Base-by-base conservation (phyloP, 176 grass and related monocot species). In the Cenchrus fungigraminus region DNA sequence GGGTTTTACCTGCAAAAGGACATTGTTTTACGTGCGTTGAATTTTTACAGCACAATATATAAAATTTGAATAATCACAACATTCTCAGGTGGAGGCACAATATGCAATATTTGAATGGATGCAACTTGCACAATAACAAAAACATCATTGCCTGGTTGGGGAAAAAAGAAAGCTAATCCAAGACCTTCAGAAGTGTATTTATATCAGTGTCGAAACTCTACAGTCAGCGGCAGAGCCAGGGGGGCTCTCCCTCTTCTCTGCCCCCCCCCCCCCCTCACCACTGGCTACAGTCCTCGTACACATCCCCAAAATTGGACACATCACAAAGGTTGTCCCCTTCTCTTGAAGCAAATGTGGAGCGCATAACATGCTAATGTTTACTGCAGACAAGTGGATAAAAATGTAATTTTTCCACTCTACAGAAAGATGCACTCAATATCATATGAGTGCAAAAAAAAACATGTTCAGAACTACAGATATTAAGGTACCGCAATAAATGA, bases 1-100 rank as follows among this genome's bases (percentile, higher is more conserved):
- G 10, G 14, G 53, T 31, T 40, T 72, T 3, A 59, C 66, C 80
- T 19, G 42, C 53, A 68, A 78, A 85, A 56, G 34, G 2, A 68
- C 22, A 19, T 77, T 58, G 13, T 22, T 66, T 29, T 65, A 84
- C 2, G 17, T 68, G 80, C 28, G 59, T 12, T 58, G 15, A 72
- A 76, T 76, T 42, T 16, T 84, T 25, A 80, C 61, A 73, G 60
- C 22, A 61, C 66, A 58, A 82, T 43, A 22, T 29, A 68, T 9
- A 85, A 77, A 9, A 53, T 64, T 73, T 64, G 12, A 84, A 31
- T 60, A 57, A 69, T 19, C 22, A 61, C 4, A 59, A 70, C 2
- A 40, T 25, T 60, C 59, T 45, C 31, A 76, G 15, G 40, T 68
- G 34, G 5, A 77, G 6, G 25, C 37, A 68, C 20, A 25, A 51